A percentile compares a stretch with the other conserved stretches of the same genome.
Evolutionary conservation across 2,329 filamentous ascomycete genomes (phyloP).

Genomic region (Ophiocordyceps camponoti-saundersi): DNA sequence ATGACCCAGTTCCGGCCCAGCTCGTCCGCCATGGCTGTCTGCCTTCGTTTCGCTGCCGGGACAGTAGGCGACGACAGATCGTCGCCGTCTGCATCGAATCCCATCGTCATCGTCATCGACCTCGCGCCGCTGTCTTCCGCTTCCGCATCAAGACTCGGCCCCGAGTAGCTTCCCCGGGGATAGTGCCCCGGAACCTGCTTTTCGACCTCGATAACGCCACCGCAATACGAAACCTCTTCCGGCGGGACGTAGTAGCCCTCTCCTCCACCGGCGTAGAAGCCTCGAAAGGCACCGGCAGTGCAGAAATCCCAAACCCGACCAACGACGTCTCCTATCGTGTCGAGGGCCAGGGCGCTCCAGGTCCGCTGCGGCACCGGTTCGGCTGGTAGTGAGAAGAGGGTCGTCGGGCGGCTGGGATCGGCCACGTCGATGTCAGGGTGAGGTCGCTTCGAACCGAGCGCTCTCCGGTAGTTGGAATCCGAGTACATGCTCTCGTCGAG

Average conservation of each 20-base stretch:
- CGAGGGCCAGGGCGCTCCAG: conserved; percentile 44
- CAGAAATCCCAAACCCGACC: conserved; percentile 81
- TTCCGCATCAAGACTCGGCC: background rate
- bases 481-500: conserved; percentile 39
- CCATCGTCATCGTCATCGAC: background rate
- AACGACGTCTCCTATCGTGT: conserved; percentile 47
- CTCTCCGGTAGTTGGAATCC: conserved; percentile 36
- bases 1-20: conserved; percentile 57
- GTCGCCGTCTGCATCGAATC: background rate
- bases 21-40: conserved; percentile 35
- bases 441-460: conserved; percentile 28
- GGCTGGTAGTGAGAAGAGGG: conserved; percentile 14
- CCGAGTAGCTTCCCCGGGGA: conserved; percentile 13
- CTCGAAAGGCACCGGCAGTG: conserved; percentile 53
- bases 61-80: conserved; percentile 18
- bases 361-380: conserved; percentile 16
- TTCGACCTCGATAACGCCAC: conserved; percentile 1
- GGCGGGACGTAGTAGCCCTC: conserved; percentile 43
- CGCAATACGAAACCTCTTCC: background rate
- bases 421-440: conserved; percentile 20
- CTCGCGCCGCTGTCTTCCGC: conserved; percentile 1
- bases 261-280: conserved; percentile 77
- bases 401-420: conserved; percentile 11
- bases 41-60: conserved; percentile 34
- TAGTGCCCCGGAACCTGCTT: conserved; percentile 12